Evolutionary conservation across 176 grass and related monocot genomes (phyloP), one percentile per base, ranked within the genome.

Genomic region (maize (Zea mays)): DNA sequence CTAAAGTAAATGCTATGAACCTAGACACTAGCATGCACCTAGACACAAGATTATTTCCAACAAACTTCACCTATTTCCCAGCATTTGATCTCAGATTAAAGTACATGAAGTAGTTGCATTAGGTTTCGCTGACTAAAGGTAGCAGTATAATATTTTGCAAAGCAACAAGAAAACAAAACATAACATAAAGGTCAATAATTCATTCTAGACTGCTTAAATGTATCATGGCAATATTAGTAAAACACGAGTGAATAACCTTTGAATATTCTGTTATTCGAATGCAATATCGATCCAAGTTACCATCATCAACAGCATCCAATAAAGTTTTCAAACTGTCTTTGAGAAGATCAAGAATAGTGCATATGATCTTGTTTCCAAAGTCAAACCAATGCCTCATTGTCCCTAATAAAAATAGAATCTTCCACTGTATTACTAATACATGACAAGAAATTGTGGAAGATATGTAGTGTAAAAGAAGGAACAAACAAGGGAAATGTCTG

Each of bases 221-320:
- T 62, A 83, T 77, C 1, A 39, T 3, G 6, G 27, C 19, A 80
- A 37, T 34, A 86, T 80, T 75, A 59, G 43, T 79, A 68, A 1
- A 51, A 54, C 4, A 27, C 21, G 58, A 77, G 51, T 69, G 52
- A 14, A 34, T 39, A 54, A 93, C 84, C 90, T 93, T 77, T 47
- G 90, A 89, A 72, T 85, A 71, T 75, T 89, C 81, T 55, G 84
- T 93, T 70, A 93, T 54, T 42, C 84, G 73, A 79, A 89, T 79
- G 77, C 77, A 55, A 27, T 85, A 89, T 67, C 59, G 54, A 62
- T 82, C 87, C 74, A 93, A 38, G 20, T 57, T 78, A 17, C 74
- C 78, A 12, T 69, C 62, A 37, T 17, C 39, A 93, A 79, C 39
- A 56, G 84, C 74, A 82, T 35, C 35, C 41, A 80, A 62, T 54